Conservation (phyloP, 1,284 basidiomycete genomes). For the Dichomitus squalens region DNA sequence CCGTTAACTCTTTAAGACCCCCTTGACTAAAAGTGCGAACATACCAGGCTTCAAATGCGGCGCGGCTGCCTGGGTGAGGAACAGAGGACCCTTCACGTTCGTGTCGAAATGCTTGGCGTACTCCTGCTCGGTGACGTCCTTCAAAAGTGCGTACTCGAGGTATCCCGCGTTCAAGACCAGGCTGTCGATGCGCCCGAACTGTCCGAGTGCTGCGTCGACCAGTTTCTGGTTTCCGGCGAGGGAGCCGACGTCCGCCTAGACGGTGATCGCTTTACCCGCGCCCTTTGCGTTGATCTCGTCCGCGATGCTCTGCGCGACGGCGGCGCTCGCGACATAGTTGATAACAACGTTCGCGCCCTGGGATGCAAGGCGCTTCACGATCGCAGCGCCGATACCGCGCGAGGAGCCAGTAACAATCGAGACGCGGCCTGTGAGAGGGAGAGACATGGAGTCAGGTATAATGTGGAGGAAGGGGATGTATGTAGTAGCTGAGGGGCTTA, state of each 20-base stretch:
- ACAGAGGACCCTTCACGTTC: slow-evolving; percentile 62
- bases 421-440: slow-evolving; percentile 42
- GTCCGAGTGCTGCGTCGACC: slow-evolving; percentile 47
- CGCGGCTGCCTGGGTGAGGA: slow-evolving; percentile 51
- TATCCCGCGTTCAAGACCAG: slow-evolving; percentile 57
- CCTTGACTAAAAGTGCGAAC: slow-evolving; percentile 16
- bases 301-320: slow-evolving; percentile 48
- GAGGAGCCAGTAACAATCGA: slow-evolving; percentile 64
- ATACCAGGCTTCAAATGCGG: slow-evolving; percentile 46
- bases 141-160: slow-evolving; percentile 48
- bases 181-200: slow-evolving; percentile 56
- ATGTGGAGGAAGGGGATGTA: not conserved
- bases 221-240: slow-evolving; percentile 45
- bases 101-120: slow-evolving; percentile 51
- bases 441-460: slow-evolving; percentile 9
- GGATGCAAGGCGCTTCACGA: slow-evolving; percentile 52
- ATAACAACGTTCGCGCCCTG: slow-evolving; percentile 61
- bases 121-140: slow-evolving; percentile 50
- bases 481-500: too few relatives aligned
- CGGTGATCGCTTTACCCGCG: slow-evolving; percentile 50
- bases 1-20: not conserved
- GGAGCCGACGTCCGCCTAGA: slow-evolving; percentile 53
- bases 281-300: slow-evolving; percentile 42
- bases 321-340: slow-evolving; percentile 46
- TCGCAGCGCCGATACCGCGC: slow-evolving; percentile 57